Conservation (phyloP, 768 basidiomycete genomes). For the Trametes sanguinea region DNA sequence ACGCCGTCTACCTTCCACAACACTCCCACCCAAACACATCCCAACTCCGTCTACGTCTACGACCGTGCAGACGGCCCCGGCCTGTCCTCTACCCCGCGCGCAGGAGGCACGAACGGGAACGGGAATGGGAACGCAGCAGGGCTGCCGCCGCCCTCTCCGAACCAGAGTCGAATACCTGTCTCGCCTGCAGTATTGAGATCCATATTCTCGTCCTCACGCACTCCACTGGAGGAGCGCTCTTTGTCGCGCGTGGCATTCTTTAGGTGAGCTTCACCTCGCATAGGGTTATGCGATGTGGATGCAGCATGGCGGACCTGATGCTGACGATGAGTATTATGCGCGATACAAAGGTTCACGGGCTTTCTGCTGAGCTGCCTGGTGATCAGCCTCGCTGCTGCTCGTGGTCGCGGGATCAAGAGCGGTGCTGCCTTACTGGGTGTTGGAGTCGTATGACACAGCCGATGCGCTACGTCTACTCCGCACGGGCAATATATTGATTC, state of each 20-base stretch:
- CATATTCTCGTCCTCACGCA: conserved; percentile 85
- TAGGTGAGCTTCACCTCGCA: conserved; percentile 45
- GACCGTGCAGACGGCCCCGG: not conserved
- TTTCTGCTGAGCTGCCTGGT: conserved; percentile 81
- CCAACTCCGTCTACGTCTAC: conserved; percentile 17
- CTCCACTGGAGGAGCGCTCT: conserved; percentile 77
- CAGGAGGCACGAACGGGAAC: not conserved
- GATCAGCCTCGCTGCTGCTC: conserved; percentile 74
- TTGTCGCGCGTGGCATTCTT: conserved; percentile 88
- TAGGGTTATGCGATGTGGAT: not conserved
- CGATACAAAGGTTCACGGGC: conserved; percentile 66
- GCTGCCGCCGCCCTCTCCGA: conserved; percentile 32
- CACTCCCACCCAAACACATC: conserved; percentile 19
- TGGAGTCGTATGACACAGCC: conserved; percentile 33
- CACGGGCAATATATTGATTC: too few relatives aligned
- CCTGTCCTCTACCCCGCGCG: not conserved
- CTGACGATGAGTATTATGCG: not conserved
- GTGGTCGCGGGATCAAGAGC: conserved; percentile 66
- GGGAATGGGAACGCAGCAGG: not conserved
- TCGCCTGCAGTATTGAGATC: conserved; percentile 80
- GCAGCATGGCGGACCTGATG: not conserved
- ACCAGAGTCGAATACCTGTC: conserved; percentile 70
- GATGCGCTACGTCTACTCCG: too few relatives aligned
- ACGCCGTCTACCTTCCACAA: conserved; percentile 28
- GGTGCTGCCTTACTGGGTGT: conserved; percentile 71